phyloP scores from a whole-genome alignment of 495 filamentous ascomycete species.

The Chaetomium fimeti region DNA sequence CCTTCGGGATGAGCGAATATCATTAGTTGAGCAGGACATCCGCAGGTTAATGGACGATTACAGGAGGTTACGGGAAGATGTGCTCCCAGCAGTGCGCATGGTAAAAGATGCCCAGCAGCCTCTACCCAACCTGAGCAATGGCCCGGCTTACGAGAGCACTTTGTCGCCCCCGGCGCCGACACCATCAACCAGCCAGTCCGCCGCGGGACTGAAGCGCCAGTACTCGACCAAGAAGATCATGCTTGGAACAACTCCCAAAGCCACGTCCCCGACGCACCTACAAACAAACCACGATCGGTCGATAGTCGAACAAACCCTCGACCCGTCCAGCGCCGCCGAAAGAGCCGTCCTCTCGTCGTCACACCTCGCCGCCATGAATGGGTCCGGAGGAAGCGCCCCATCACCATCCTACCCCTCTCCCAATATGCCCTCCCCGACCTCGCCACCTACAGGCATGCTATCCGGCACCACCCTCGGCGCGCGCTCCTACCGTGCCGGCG shows the following conservation, averaged over 20 bases:
- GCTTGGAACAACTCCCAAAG: constrained; percentile 77
- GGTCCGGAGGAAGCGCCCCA: constrained; percentile 48
- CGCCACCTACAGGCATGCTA: constrained; percentile 54
- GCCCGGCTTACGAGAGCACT: constrained; percentile 45
- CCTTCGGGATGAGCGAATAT: constrained; percentile 82
- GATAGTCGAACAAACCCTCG: constrained; percentile 55
- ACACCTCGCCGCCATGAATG: constrained; percentile 73
- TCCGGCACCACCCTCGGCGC: constrained; percentile 54
- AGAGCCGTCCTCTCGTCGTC: constrained; percentile 69
- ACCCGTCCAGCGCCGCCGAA: constrained; percentile 53
- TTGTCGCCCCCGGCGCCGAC: constrained; percentile 54
- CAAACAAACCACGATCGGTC: constrained; percentile 56
- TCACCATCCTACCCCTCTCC: constrained; percentile 65
- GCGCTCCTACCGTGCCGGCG: constrained; percentile 51
- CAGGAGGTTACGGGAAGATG: constrained; percentile 78
- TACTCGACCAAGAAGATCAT: constrained; percentile 92
- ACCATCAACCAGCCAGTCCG: constrained; percentile 48
- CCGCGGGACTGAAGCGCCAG: constrained; percentile 65
- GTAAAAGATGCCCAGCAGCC: constrained; percentile 89
- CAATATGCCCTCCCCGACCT: constrained; percentile 81
- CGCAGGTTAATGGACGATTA: constrained; percentile 81
- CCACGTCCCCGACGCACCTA: constrained; percentile 69
- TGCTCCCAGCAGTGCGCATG: constrained; percentile 83
- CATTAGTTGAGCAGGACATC: constrained; percentile 74
- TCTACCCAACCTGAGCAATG: constrained; percentile 59